These are phyloP conservation scores for Aegilops sharonensis DNA, from an alignment of 176 grass and related monocot species.

Conservation along the genomic window DNA sequence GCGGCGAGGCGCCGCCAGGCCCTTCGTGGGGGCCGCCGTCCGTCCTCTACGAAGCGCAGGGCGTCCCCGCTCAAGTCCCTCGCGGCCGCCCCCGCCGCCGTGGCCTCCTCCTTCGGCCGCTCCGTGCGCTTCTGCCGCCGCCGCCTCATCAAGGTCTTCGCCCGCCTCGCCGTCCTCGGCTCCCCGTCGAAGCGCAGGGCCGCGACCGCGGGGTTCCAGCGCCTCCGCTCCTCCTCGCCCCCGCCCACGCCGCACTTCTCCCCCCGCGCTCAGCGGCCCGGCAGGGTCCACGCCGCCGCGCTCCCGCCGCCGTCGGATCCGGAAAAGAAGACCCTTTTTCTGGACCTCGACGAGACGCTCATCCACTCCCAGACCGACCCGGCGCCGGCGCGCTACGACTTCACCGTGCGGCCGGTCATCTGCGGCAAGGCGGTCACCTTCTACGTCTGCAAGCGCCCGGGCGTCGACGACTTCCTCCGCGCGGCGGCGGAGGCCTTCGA, in stretches of 20 bases:
- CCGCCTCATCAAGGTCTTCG: slow-evolving; percentile 77
- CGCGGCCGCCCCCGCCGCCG: slow-evolving; percentile 27
- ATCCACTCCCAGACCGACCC: slow-evolving; percentile 80
- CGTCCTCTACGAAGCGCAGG: slow-evolving; percentile 20
- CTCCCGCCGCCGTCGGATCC: slow-evolving; percentile 44
- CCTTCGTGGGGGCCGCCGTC: slow-evolving; percentile 11
- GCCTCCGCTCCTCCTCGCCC: slow-evolving; percentile 39
- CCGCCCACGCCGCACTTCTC: not conserved
- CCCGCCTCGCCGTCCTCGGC: slow-evolving; percentile 52
- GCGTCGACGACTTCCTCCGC: slow-evolving; percentile 67
- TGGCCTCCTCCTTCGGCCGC: slow-evolving; percentile 45
- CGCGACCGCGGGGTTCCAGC: slow-evolving; percentile 48
- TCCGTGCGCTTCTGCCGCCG: slow-evolving; percentile 76
- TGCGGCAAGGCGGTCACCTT: slow-evolving; percentile 63
- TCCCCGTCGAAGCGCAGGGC: slow-evolving; percentile 42
- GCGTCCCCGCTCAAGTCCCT: slow-evolving; percentile 47
- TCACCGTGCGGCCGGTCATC: slow-evolving; percentile 75
- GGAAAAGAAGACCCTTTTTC: slow-evolving; percentile 61
- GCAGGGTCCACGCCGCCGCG: not conserved
- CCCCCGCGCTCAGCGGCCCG: not conserved
- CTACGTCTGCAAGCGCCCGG: slow-evolving; percentile 82
- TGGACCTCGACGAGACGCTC: slow-evolving; percentile 94
- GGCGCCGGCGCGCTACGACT: slow-evolving; percentile 55
- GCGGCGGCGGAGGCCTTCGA: slow-evolving; percentile 51
- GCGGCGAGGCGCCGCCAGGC: not conserved